Evolutionary conservation across 108 stramenopile species (phyloP).

Genomic region (Skeletonema costatum): DNA sequence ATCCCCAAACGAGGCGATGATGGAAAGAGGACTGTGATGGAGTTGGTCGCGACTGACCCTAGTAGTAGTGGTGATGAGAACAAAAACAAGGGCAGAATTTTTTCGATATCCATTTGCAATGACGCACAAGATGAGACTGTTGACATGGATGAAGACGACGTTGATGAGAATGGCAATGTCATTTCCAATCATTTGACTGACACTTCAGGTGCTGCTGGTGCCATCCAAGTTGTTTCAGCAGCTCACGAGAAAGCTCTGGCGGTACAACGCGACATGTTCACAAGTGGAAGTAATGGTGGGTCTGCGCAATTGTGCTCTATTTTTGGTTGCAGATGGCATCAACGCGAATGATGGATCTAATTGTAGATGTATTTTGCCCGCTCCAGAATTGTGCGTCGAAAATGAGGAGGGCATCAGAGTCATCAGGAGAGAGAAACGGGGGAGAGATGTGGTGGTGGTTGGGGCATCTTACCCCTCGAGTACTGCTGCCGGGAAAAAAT

Average conservation of each 20-base stretch:
- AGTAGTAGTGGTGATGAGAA: neutral
- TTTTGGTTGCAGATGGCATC: slow-evolving; percentile 10
- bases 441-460: slow-evolving; percentile 9
- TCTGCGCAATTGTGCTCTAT: slow-evolving; percentile 1
- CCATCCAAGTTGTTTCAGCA: neutral
- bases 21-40: slow-evolving; percentile 3
- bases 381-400: slow-evolving; percentile 17
- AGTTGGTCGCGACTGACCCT: neutral
- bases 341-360: neutral
- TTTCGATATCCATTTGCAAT: slow-evolving; percentile 3
- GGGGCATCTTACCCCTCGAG: neutral
- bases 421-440: slow-evolving; percentile 17
- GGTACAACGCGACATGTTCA: slow-evolving; percentile 8
- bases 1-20: neutral
- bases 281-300: neutral
- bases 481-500: neutral
- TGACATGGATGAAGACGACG: slow-evolving; percentile 14
- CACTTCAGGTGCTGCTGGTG: neutral
- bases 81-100: slow-evolving; percentile 3
- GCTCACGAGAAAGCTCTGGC: slow-evolving; percentile 34
- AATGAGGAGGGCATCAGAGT: neutral
- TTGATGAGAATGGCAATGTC: neutral
- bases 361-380: neutral
- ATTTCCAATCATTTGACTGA: neutral
- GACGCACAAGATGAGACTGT: neutral